Base-by-base conservation (phyloP, 129 eudicot genomes). In the Dittrichia graveolens region DNA sequence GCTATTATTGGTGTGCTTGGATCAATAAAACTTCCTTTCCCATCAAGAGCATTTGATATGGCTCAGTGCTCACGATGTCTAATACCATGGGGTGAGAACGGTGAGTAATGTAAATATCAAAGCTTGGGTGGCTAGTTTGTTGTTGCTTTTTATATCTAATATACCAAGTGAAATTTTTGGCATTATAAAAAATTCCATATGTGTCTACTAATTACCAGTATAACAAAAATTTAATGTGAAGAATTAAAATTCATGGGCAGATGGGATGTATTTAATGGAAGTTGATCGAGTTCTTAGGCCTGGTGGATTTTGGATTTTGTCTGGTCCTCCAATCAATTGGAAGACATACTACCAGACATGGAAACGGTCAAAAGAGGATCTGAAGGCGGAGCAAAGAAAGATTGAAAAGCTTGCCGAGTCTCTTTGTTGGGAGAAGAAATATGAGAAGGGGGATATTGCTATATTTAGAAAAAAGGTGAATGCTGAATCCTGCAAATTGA, bases 281-380 rank as follows among this genome's bases (percentile, higher is more conserved):
- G 98, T 93, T 71, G 98, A 93, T 77, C 80, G 98, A 80, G 96
- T 93, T 74, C 95, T 93, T 67, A 78, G 98, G 57, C 98, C 98
- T 38, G 98, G 98, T 69, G 98, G 98, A 31, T 90, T 82, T 72
- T 93, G 96, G 98, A 85, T 93, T 70, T 84, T 93, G 64, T 93
- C 98, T 61, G 98, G 98, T 67, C 98, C 98, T 76, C 98, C 98
- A 73, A 89, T 93, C 67, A 89, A 90, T 67, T 93, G 96, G 96
- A 93, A 86, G 81, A 93, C 90, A 4, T 93, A 90, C 58, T 88
- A 87, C 58, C 69, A 75, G 53, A 86, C 91, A 42, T 93, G 98
- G 98, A 84, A 93, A 59, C 75, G 95, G 74, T 54, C 96, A 47
- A 93, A 90, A 75, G 98, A 85, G 54, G 98, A 93, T 45, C 73